These are phyloP conservation scores for Chlorella sp. DNA, from an alignment of 139 green algal species.

Conservation along the genomic window DNA sequence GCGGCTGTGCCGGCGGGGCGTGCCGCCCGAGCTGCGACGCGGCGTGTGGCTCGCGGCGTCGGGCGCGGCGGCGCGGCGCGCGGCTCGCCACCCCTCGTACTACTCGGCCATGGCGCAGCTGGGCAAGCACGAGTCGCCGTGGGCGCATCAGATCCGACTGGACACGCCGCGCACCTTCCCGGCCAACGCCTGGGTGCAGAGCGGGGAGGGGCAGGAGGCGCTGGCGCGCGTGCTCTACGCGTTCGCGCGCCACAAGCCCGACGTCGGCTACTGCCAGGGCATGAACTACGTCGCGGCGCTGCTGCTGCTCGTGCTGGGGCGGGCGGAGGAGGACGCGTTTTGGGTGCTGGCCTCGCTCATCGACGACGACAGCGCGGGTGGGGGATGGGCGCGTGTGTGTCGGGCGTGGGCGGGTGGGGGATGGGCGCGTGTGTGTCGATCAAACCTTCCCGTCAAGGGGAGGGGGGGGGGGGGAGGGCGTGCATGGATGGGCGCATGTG, in stretches of 20 bases:
- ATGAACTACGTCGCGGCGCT: conserved; percentile 82
- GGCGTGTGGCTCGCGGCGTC: conserved; percentile 68
- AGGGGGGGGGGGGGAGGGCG: no score
- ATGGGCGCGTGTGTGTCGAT: neutral
- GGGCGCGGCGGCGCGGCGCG: conserved; percentile 39
- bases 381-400: neutral
- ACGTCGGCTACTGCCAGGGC: conserved; percentile 74
- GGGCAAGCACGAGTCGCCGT: conserved; percentile 33
- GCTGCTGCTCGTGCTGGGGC: conserved; percentile 69
- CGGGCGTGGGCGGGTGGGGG: no score
- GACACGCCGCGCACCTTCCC: conserved; percentile 85
- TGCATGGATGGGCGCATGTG: neutral
- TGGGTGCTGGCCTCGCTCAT: conserved; percentile 61
- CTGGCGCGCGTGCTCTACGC: conserved; percentile 72
- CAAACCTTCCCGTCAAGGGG: neutral
- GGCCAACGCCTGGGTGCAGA: conserved; percentile 58
- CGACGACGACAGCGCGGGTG: conserved; percentile 41
- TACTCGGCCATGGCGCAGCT: conserved; percentile 52
- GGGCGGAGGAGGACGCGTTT: conserved; percentile 60
- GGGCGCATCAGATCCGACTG: conserved; percentile 70
- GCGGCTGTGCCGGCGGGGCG: conserved; percentile 57
- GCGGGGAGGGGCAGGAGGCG: conserved; percentile 55
- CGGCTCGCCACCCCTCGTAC: conserved; percentile 45
- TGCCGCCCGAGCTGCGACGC: conserved; percentile 56
- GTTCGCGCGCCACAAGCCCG: conserved; percentile 65